These are phyloP conservation scores for Clonostachys rhizophaga DNA, from an alignment of 2,329 filamentous ascomycete genomes.

Conservation along the genomic window DNA sequence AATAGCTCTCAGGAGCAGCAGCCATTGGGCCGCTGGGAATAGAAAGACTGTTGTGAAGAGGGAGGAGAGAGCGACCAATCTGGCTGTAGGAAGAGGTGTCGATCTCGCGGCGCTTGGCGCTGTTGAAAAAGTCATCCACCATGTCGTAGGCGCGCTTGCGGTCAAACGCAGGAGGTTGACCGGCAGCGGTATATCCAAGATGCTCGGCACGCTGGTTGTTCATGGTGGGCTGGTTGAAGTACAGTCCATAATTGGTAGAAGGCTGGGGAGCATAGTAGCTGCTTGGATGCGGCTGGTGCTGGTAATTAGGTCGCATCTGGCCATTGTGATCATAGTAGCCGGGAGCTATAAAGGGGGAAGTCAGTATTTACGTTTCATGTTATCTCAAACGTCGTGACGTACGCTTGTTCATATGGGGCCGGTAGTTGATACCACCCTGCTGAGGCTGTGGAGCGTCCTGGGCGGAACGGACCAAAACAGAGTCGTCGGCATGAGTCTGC, in stretches of 20 bases:
- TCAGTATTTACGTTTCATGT: slow-evolving; percentile 7
- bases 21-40: slow-evolving; percentile 48
- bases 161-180: slow-evolving; percentile 49
- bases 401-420: slow-evolving; percentile 48
- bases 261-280: slow-evolving; percentile 55
- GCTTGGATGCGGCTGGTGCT: slow-evolving; percentile 45
- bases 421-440: slow-evolving; percentile 49
- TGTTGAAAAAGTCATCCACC: slow-evolving; percentile 90
- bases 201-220: slow-evolving; percentile 52
- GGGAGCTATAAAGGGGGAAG: slow-evolving; percentile 28
- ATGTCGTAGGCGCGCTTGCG: slow-evolving; percentile 84
- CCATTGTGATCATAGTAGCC: slow-evolving; percentile 63
- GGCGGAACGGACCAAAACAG: slow-evolving; percentile 57
- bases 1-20: slow-evolving; percentile 45
- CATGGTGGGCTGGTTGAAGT: slow-evolving; percentile 66
- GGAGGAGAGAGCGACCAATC: slow-evolving; percentile 83
- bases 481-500: slow-evolving; percentile 90
- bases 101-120: slow-evolving; percentile 85
- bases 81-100: slow-evolving; percentile 87
- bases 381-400: slow-evolving; percentile 20
- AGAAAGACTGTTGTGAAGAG: slow-evolving; percentile 68
- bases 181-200: slow-evolving; percentile 52
- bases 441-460: slow-evolving; percentile 46
- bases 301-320: slow-evolving; percentile 55
- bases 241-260: slow-evolving; percentile 64